Percentiles rank a stretch among this genome's conserved stretches.
Evolutionary conservation across 2,329 filamentous ascomycete species (phyloP).

Genomic region (Thelonectria olida): DNA sequence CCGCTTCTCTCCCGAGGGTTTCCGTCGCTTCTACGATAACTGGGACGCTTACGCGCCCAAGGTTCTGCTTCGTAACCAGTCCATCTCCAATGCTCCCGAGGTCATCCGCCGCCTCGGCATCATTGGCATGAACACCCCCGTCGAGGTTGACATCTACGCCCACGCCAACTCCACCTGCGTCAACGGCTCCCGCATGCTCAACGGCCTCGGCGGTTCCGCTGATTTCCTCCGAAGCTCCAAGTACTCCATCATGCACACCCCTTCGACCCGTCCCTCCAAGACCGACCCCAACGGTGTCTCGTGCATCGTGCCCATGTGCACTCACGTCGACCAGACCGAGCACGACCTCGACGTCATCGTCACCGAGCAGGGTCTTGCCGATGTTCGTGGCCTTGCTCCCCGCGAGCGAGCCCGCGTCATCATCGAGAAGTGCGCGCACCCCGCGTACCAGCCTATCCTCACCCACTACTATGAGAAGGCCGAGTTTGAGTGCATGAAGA

Average conservation of each 20-base stretch:
- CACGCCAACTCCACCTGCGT: conserved; percentile 93
- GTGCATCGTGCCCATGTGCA: conserved; percentile 94
- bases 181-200: conserved; percentile 88
- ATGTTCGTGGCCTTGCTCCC: conserved; percentile 83
- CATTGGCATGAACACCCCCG: conserved; percentile 95
- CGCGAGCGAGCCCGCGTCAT: conserved; percentile 85
- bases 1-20: conserved; percentile 89
- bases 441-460: conserved; percentile 84
- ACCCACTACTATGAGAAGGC: conserved; percentile 85
- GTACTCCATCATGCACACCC: conserved; percentile 95
- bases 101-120: conserved; percentile 88
- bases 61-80: conserved; percentile 86
- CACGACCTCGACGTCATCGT: conserved; percentile 92
- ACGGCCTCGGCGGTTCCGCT: conserved; percentile 82
- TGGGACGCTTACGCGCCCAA: conserved; percentile 84
- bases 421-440: conserved; percentile 87
- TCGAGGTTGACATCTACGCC: conserved; percentile 94
- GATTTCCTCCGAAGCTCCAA: conserved; percentile 83
- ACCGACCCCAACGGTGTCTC: conserved; percentile 82
- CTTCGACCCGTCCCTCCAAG: conserved; percentile 81
- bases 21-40: conserved; percentile 88
- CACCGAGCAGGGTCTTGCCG: conserved; percentile 78
- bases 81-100: conserved; percentile 89
- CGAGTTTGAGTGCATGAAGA: conserved; percentile 84
- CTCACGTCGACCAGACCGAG: conserved; percentile 91